Conservation (phyloP, 345 rosid species). For the Citrus medica region DNA sequence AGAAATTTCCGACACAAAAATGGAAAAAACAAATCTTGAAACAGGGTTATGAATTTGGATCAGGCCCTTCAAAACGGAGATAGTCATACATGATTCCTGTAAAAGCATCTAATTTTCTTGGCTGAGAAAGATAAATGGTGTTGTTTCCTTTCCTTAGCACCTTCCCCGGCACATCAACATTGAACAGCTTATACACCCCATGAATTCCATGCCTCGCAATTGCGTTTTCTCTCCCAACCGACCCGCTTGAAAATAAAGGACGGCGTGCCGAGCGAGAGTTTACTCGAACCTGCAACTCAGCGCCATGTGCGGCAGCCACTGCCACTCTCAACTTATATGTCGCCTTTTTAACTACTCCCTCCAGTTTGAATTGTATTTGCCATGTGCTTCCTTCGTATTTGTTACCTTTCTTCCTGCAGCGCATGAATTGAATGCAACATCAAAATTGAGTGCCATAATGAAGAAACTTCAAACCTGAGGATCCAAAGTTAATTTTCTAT, state of each 20-base stretch:
- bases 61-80: constrained; percentile 75
- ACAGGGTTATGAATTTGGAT: neutral
- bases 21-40: neutral
- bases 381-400: constrained; percentile 53
- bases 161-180: constrained; percentile 49
- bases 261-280: constrained; percentile 22
- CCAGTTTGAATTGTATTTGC: constrained; percentile 66
- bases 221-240: constrained; percentile 81
- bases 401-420: constrained; percentile 36
- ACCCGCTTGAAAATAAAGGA: constrained; percentile 74
- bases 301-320: constrained; percentile 50
- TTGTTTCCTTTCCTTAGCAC: constrained; percentile 59
- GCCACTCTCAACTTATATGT: constrained; percentile 61
- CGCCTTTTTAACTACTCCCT: constrained; percentile 27
- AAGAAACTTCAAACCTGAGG: no score
- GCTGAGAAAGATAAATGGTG: constrained; percentile 67
- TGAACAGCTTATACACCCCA: constrained; percentile 66
- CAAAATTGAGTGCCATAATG: no score
- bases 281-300: constrained; percentile 48
- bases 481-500: neutral
- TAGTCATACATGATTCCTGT: constrained; percentile 85
- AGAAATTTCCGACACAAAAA: neutral
- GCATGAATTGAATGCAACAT: neutral
- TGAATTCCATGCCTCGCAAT: constrained; percentile 90
- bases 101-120: constrained; percentile 45